These are phyloP conservation scores for Aegilops sharonensis DNA, from an alignment of 176 grass and related monocot species.

Conservation along the genomic window DNA sequence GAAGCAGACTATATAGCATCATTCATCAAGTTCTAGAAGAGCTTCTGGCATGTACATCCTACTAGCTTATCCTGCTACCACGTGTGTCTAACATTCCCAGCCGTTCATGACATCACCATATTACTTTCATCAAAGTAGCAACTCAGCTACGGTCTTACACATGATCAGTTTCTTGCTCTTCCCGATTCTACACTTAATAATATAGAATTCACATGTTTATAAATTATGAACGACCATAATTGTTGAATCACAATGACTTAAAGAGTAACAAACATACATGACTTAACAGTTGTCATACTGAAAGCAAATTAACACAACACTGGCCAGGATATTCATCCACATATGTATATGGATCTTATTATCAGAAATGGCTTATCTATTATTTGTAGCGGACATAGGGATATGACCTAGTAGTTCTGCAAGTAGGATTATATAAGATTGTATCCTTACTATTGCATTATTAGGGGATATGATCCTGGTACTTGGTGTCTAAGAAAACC, in stretches of 20 bases:
- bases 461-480: neutral
- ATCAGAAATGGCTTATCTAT: neutral
- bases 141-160: too few relatives aligned
- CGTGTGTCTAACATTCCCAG: neutral
- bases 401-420: neutral
- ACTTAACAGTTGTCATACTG: neutral
- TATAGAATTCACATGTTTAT: neutral
- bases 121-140: neutral
- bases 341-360: neutral
- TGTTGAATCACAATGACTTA: neutral
- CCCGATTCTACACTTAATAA: neutral
- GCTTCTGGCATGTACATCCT: neutral
- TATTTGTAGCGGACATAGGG: too few relatives aligned
- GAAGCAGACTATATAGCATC: neutral
- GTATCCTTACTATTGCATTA: neutral
- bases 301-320: neutral
- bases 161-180: neutral
- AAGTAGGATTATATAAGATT: neutral
- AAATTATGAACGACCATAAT: neutral
- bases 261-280: neutral
- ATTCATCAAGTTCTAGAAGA: neutral
- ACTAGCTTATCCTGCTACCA: neutral
- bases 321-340: neutral
- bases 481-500: neutral
- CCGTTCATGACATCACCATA: neutral